A percentile compares a stretch with the other conserved stretches of the same genome.
Conservation (phyloP, 1,139 yeast genomes). For the Yamadazyma atmosphaerica region DNA sequence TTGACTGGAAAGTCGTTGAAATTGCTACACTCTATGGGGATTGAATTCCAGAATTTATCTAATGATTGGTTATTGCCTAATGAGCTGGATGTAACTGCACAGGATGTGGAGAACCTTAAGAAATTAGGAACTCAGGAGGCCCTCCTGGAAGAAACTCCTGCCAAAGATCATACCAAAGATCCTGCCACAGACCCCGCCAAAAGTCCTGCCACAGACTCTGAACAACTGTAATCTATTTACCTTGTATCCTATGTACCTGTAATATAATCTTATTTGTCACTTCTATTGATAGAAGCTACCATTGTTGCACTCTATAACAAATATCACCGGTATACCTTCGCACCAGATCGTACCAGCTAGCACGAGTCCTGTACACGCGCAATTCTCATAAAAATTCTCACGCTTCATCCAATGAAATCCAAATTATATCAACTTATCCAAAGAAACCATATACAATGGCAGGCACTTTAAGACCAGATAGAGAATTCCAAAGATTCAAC, state of each 20-base stretch:
- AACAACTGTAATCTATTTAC: too few species aligned
- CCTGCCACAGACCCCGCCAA: too few species aligned
- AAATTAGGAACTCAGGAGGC: conserved; percentile 3
- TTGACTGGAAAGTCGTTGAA: conserved; percentile 27
- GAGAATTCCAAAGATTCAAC: conserved; percentile 45
- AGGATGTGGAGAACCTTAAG: conserved; percentile 9
- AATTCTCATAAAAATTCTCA: conserved; percentile 2
- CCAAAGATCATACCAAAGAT: too few species aligned
- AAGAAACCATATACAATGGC: conserved; percentile 31
- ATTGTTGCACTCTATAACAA: too few species aligned
- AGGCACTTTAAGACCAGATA: conserved; percentile 47
- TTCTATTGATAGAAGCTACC: too few species aligned
- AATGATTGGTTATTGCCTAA: conserved; percentile 6
- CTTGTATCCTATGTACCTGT: too few species aligned
- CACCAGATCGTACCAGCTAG: too few species aligned
- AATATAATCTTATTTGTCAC: too few species aligned
- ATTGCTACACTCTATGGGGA: conserved; percentile 24
- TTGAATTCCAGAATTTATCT: conserved; percentile 13
- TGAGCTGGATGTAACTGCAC: conserved; percentile 2
- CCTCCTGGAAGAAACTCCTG: not conserved
- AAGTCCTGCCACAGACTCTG: too few species aligned
- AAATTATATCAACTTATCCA: conserved; percentile 4
- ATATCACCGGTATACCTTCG: too few species aligned
- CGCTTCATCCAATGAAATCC: conserved; percentile 11
- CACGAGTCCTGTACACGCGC: not conserved